These are phyloP conservation scores for Pseudogymnoascus sp. DNA, from an alignment of 2,329 filamentous ascomycete species.

Conservation along the genomic window DNA sequence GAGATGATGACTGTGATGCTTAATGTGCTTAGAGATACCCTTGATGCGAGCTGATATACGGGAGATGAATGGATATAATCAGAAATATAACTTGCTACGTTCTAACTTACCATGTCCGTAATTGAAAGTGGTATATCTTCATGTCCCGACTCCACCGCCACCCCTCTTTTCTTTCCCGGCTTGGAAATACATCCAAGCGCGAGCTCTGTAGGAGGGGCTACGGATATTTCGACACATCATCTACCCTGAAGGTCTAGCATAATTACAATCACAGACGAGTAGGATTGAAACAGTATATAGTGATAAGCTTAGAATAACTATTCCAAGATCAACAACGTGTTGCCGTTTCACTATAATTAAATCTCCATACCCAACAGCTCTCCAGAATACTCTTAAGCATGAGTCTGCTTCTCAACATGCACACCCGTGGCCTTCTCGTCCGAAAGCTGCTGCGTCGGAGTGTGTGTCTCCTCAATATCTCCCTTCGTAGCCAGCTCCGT, in stretches of 20 bases:
- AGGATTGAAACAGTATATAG: neutral
- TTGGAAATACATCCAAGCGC: no score
- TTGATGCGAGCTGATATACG: conserved; percentile 4
- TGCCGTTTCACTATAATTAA: neutral
- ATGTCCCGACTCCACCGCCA: neutral
- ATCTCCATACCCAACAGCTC: neutral
- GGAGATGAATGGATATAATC: neutral
- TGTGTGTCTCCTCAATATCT: neutral
- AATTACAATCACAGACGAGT: neutral
- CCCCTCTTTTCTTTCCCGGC: neutral
- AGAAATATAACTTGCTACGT: neutral
- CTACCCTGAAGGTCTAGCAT: no score
- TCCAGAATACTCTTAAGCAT: neutral
- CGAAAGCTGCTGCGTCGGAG: neutral
- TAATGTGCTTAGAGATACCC: conserved; percentile 6
- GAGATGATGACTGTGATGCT: neutral
- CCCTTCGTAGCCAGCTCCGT: conserved; percentile 37
- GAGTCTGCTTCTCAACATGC: neutral
- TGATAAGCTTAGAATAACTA: neutral
- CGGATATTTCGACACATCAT: no score
- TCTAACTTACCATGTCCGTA: neutral
- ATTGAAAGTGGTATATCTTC: neutral
- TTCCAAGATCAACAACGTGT: neutral
- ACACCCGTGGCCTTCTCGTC: neutral
- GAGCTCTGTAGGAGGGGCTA: no score